Conservation (phyloP, 2,329 filamentous ascomycete genomes). For the Paraphaeosphaeria minitans region DNA sequence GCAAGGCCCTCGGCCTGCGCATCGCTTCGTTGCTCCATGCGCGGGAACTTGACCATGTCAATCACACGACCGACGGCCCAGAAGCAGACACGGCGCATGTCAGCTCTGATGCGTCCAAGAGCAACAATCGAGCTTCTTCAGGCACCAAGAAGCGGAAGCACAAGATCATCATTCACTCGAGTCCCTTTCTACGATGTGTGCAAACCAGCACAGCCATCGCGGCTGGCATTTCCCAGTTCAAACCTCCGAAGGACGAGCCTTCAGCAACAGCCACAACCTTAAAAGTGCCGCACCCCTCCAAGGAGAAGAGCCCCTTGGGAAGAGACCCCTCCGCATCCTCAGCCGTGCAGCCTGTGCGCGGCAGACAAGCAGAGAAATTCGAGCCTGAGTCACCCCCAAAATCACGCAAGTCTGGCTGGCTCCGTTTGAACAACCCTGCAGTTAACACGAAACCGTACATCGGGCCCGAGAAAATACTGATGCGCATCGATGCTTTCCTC, state of each 20-base stretch:
- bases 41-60: constrained; percentile 54
- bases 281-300: constrained; percentile 25
- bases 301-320: constrained; percentile 20
- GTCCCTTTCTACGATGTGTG: constrained; percentile 90
- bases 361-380: constrained; percentile 44
- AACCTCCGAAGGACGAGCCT: constrained; percentile 30
- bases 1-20: constrained; percentile 77
- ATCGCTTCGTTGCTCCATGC: constrained; percentile 74
- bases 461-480: constrained; percentile 44
- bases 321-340: constrained; percentile 24
- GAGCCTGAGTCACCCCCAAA: constrained; percentile 10
- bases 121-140: constrained; percentile 10
- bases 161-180: constrained; percentile 85
- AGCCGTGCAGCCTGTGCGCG: constrained; percentile 25
- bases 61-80: constrained; percentile 24
- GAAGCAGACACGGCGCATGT: constrained; percentile 27
- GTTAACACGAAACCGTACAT: constrained; percentile 39
- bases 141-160: constrained; percentile 65
- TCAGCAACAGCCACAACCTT: constrained; percentile 27
- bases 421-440: constrained; percentile 30
- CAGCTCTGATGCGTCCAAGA: constrained; percentile 25
- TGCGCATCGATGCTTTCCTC: constrained; percentile 89
- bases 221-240: constrained; percentile 77
- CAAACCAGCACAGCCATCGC: constrained; percentile 90
- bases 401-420: background rate